Percentiles rank a stretch among this genome's conserved stretches.
These are phyloP conservation scores for Hypoxylon sp. DNA, from an alignment of 2,329 filamentous ascomycete species.

Conservation along the genomic window DNA sequence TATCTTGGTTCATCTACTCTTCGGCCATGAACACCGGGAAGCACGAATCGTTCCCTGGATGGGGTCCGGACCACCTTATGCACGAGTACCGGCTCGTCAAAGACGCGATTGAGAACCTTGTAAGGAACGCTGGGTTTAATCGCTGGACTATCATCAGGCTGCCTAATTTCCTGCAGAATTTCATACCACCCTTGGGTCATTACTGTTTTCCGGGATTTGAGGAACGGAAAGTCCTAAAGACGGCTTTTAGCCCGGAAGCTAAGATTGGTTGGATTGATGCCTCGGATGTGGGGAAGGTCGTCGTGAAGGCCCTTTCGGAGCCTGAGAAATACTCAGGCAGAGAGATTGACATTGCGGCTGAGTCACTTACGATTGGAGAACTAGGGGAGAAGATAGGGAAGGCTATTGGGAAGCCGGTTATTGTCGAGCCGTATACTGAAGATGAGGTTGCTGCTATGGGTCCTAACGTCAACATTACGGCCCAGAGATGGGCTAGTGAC, in stretches of 20 bases:
- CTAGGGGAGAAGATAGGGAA: slow-evolving; percentile 2
- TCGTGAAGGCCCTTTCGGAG: slow-evolving; percentile 2
- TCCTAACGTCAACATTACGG: neutral
- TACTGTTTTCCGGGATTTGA: slow-evolving; percentile 14
- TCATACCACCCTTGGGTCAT: neutral
- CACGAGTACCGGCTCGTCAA: slow-evolving; percentile 13
- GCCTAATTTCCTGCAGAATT: slow-evolving; percentile 3
- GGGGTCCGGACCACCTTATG: slow-evolving; percentile 5
- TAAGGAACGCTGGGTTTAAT: neutral
- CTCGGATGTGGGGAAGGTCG: slow-evolving; percentile 5
- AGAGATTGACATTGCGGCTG: slow-evolving; percentile 9
- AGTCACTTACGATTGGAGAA: slow-evolving; percentile 9
- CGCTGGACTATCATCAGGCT: slow-evolving; percentile 14
- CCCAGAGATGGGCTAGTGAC: slow-evolving; percentile 10
- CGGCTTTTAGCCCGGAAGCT: neutral
- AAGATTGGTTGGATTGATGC: slow-evolving; percentile 11
- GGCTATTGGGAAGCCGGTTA: slow-evolving; percentile 4
- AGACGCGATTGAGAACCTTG: slow-evolving; percentile 9
- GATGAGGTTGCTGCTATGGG: slow-evolving; percentile 1
- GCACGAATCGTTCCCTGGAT: slow-evolving; percentile 10
- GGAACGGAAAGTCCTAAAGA: slow-evolving; percentile 1
- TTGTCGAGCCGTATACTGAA: neutral
- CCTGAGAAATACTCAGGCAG: neutral
- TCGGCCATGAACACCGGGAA: neutral
- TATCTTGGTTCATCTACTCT: slow-evolving; percentile 9